Base-by-base conservation (phyloP, 768 basidiomycete species). In the Termitomyces heimii region DNA sequence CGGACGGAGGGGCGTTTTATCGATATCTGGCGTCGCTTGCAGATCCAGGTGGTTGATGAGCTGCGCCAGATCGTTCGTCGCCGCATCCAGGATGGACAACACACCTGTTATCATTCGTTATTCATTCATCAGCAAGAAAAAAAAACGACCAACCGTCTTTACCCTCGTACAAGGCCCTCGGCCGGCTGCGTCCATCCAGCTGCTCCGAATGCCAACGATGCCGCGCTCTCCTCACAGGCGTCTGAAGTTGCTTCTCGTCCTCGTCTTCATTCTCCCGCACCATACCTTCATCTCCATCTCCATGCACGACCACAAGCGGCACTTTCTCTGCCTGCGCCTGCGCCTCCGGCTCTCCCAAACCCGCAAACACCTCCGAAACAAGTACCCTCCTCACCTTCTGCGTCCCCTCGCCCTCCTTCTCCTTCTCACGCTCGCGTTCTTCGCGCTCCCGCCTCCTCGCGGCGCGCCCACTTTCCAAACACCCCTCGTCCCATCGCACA, bases 11-110 rank as follows among this genome's bases (percentile, higher is more conserved):
- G 82, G 80, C 1, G 80, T 76, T 52, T 72, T 57, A 34, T 82
- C 1, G 79, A 75, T 1, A 78, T 82, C 2, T 0, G 89, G 90
- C 0, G 91, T 92, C 4, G 88, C 88, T 65, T 90, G 83, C 4
- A 93, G 75, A 61, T 92, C 88, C n/a, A 93, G 76, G n/a, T 81
- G 80, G 60, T 85, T 88, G 67, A 93, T 89, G 4, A 93, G 73
- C 55, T 82, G 82, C 0, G 87, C 90, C 4, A 93, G 78, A 42
- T 92, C 90, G 51, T 89, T 83, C 1, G 90, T 92, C 0, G 88
- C 90, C 0, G 88, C 88, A 60, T 86, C 86, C n/a, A 92, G 72
- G 31, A 89, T 78, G 0, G 84, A 88, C 1, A 90, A 65, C 14
- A 82, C 82, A 59, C 79, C 89, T 81, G 60, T 35, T 13, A 6